These are phyloP conservation scores for Pythium angustatum DNA, from an alignment of 352 stramenopile species.

Conservation along the genomic window DNA sequence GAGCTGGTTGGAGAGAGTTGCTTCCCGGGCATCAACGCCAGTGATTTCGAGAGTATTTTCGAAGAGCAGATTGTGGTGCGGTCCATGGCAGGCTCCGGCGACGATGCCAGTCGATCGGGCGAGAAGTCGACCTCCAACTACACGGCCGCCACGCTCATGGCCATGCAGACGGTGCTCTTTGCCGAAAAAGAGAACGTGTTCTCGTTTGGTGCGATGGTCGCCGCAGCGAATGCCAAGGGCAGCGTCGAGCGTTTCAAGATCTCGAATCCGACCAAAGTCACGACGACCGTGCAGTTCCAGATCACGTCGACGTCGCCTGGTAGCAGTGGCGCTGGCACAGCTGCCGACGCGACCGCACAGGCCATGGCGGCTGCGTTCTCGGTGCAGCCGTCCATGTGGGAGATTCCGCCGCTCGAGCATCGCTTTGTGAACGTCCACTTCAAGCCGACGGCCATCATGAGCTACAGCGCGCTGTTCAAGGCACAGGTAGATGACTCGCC, in stretches of 20 bases:
- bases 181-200: slow-evolving; percentile 87
- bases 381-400: slow-evolving; percentile 89
- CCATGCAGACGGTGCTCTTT: slow-evolving; percentile 72
- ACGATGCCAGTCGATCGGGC: background rate
- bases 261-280: slow-evolving; percentile 94
- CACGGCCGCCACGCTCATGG: slow-evolving; percentile 19
- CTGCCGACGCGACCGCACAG: background rate
- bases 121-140: slow-evolving; percentile 21
- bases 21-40: slow-evolving; percentile 90
- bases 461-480: slow-evolving; percentile 80
- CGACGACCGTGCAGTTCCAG: slow-evolving; percentile 84
- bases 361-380: slow-evolving; percentile 52
- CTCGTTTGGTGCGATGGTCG: slow-evolving; percentile 85
- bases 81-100: slow-evolving; percentile 40
- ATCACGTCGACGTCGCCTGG: slow-evolving; percentile 34
- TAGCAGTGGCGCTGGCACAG: slow-evolving; percentile 2
- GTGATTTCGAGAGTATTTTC: slow-evolving; percentile 91
- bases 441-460: slow-evolving; percentile 82
- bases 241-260: slow-evolving; percentile 93
- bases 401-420: slow-evolving; percentile 94
- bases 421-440: slow-evolving; percentile 95
- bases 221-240: slow-evolving; percentile 64
- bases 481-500: slow-evolving; percentile 85
- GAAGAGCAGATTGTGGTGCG: slow-evolving; percentile 94
- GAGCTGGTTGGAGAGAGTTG: slow-evolving; percentile 92